Percentiles rank a stretch among this genome's conserved stretches.
phyloP scores from a whole-genome alignment of 2,329 filamentous ascomycete species.

The Mariannaea elegans region DNA sequence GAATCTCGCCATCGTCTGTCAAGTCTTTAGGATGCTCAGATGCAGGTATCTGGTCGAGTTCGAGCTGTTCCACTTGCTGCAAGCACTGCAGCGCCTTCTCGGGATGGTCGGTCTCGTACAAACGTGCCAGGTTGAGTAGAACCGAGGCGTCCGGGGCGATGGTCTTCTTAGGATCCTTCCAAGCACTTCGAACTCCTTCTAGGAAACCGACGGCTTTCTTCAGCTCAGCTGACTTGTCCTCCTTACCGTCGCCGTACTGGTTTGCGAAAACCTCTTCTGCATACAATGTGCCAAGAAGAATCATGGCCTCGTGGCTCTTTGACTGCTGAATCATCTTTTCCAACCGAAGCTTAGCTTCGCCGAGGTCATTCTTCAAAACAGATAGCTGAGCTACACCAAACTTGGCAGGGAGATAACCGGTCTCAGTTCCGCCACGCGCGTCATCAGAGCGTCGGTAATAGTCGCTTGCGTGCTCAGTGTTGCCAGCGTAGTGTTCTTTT shows the following conservation, averaged over 20 bases:
- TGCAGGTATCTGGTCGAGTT: conserved; percentile 79
- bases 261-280: conserved; percentile 92
- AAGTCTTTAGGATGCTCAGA: conserved; percentile 69
- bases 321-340: conserved; percentile 94
- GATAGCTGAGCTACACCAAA: conserved; percentile 93
- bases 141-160: conserved; percentile 84
- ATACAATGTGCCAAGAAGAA: conserved; percentile 87
- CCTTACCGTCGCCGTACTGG: conserved; percentile 76
- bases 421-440: conserved; percentile 89
- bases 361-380: conserved; percentile 83
- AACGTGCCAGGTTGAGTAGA: conserved; percentile 86
- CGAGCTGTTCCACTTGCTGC: conserved; percentile 89
- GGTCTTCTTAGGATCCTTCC: conserved; percentile 93
- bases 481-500: conserved; percentile 86
- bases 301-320: conserved; percentile 88
- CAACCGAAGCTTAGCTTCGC: conserved; percentile 90
- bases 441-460: conserved; percentile 92
- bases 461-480: conserved; percentile 78
- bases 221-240: conserved; percentile 85
- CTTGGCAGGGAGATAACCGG: conserved; percentile 91
- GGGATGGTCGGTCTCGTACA: conserved; percentile 86
- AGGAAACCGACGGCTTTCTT: conserved; percentile 88
- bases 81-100: conserved; percentile 94
- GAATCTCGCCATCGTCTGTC: conserved; percentile 66
- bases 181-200: conserved; percentile 84